A percentile compares a stretch with the other conserved stretches of the same genome.
These are phyloP conservation scores for Mediolabrus comicus DNA, from an alignment of 108 stramenopile genomes.

Conservation along the genomic window DNA sequence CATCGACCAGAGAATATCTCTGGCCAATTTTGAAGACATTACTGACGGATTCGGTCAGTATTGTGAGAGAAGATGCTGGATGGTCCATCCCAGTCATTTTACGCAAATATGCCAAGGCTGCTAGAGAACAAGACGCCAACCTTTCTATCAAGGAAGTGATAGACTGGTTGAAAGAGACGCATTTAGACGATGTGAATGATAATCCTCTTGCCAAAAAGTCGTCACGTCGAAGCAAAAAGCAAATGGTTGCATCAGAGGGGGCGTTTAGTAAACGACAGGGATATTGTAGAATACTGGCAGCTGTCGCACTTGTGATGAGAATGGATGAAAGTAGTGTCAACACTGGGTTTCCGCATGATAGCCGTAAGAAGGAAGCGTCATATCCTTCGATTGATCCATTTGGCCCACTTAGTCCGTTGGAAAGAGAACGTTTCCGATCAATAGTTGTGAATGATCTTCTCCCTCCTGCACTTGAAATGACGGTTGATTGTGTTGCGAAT, in stretches of 20 bases:
- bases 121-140: constrained; percentile 20
- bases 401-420: constrained; percentile 50
- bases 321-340: constrained; percentile 49
- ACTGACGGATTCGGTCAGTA: constrained; percentile 71
- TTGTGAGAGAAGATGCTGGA: constrained; percentile 79
- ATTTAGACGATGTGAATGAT: constrained; percentile 45
- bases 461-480: constrained; percentile 71
- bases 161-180: constrained; percentile 64
- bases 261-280: constrained; percentile 78
- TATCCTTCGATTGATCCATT: constrained; percentile 53
- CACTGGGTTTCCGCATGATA: background rate
- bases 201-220: constrained; percentile 1
- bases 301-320: constrained; percentile 67
- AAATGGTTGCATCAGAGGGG: constrained; percentile 46
- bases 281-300: constrained; percentile 71
- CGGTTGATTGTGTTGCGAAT: constrained; percentile 77
- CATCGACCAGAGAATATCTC: constrained; percentile 54
- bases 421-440: constrained; percentile 60
- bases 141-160: constrained; percentile 57
- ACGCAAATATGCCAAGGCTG: constrained; percentile 39
- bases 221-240: constrained; percentile 27
- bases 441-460: constrained; percentile 62
- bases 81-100: constrained; percentile 77
- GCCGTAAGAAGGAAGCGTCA: constrained; percentile 1
- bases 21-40: constrained; percentile 79